Percentiles rank a stretch among this genome's conserved stretches.
These are phyloP conservation scores for Pseudocercospora pini-densiflorae DNA, from an alignment of 2,329 filamentous ascomycete species.

Conservation along the genomic window DNA sequence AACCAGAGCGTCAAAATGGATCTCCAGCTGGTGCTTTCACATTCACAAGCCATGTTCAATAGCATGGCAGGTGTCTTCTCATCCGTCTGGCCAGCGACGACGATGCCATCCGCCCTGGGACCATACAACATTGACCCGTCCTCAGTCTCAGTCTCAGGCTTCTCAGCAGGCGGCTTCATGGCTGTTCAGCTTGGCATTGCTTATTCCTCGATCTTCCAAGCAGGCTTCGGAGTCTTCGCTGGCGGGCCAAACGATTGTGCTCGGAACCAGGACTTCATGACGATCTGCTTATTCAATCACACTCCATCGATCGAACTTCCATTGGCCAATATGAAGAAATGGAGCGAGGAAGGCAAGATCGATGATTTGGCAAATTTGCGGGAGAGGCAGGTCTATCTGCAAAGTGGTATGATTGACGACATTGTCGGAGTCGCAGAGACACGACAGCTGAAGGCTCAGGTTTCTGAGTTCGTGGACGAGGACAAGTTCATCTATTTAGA, in stretches of 20 bases:
- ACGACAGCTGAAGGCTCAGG: conserved; percentile 7
- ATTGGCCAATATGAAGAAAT: conserved; percentile 4
- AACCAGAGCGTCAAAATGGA: background rate
- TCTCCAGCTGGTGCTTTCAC: background rate
- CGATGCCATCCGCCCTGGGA: too few relatives aligned
- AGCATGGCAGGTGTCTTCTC: too few relatives aligned
- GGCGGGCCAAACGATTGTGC: conserved; percentile 22
- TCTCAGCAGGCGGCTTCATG: conserved; percentile 23
- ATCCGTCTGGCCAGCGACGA: too few relatives aligned
- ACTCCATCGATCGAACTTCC: conserved; percentile 11
- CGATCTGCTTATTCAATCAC: conserved; percentile 8
- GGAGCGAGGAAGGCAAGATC: conserved; percentile 10
- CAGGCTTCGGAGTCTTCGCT: conserved; percentile 14
- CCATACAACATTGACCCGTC: conserved; percentile 15
- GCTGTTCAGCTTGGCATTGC: conserved; percentile 21
- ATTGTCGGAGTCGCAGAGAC: background rate
- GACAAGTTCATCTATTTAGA: background rate
- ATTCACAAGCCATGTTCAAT: background rate
- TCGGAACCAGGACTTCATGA: conserved; percentile 16
- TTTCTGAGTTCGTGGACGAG: background rate
- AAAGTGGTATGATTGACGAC: conserved; percentile 8
- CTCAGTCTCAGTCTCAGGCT: conserved; percentile 20
- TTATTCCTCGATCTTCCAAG: conserved; percentile 15
- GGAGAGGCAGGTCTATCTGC: background rate
- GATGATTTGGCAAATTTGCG: conserved; percentile 1